Evolutionary conservation across 148 eudicot genomes (phyloP).

Genomic region (Amaranthus hypochondriacus): DNA sequence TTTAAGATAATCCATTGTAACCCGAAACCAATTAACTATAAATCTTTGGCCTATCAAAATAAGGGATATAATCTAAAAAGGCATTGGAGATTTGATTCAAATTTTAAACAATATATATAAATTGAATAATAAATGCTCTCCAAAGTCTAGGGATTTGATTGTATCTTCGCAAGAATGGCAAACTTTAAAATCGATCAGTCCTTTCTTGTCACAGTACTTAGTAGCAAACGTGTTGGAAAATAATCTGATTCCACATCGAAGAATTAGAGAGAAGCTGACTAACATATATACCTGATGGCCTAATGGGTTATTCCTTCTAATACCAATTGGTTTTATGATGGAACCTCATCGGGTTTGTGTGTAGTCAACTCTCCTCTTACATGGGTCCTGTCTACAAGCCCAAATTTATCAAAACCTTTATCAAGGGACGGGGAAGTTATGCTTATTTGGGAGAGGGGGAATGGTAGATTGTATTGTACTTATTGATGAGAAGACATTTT

Average conservation of each 20-base stretch:
- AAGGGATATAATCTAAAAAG: neutral
- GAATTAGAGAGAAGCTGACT: too few species aligned
- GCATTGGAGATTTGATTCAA: conserved; percentile 2
- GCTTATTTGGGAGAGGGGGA: neutral
- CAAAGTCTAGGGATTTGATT: conserved; percentile 7
- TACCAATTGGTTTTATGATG: too few species aligned
- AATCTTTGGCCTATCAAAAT: too few species aligned
- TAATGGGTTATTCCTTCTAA: too few species aligned
- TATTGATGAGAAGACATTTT: neutral
- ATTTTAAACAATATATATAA: conserved; percentile 14
- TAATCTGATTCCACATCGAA: too few species aligned
- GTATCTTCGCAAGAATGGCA: conserved; percentile 3
- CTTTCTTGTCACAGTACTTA: conserved; percentile 9
- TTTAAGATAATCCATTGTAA: too few species aligned
- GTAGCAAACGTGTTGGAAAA: neutral
- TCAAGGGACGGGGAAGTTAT: conserved; percentile 8
- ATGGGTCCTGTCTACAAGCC: too few species aligned
- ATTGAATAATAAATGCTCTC: conserved; percentile 18
- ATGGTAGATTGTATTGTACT: conserved; percentile 3
- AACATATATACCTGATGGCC: too few species aligned
- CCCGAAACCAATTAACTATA: too few species aligned
- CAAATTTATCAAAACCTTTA: neutral
- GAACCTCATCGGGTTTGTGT: too few species aligned
- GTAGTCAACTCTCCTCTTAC: too few species aligned
- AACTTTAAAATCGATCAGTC: neutral